Conservation (phyloP, 2,329 filamentous ascomycete species). For the Venturia pyrina region DNA sequence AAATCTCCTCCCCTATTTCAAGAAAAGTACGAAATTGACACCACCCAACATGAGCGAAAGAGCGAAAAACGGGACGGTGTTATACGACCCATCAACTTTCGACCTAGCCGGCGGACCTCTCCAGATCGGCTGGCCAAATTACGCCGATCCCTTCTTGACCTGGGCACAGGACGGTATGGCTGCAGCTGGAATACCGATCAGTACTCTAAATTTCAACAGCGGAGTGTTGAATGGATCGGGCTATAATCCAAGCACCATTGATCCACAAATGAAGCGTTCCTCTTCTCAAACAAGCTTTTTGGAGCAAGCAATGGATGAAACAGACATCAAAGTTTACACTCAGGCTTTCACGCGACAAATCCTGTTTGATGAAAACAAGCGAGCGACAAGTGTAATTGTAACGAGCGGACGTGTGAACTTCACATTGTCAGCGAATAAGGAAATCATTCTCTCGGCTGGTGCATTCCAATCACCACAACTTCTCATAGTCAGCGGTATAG, state of each 20-base stretch:
- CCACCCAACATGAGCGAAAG: conserved; percentile 20
- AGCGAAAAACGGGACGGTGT: conserved; percentile 18
- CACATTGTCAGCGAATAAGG: conserved; percentile 12
- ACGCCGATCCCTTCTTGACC: not conserved
- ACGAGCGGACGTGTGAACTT: conserved; percentile 1
- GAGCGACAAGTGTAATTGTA: conserved; percentile 13
- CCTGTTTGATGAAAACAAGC: conserved; percentile 22
- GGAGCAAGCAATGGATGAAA: conserved; percentile 15
- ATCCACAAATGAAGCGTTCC: conserved; percentile 16
- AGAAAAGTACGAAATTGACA: conserved; percentile 21
- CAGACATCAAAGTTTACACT: conserved; percentile 21
- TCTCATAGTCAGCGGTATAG: conserved; percentile 12
- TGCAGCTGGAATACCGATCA: conserved; percentile 18
- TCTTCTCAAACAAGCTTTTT: conserved; percentile 19
- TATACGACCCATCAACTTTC: conserved; percentile 14
- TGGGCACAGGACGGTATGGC: conserved; percentile 14
- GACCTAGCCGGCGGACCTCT: conserved; percentile 6
- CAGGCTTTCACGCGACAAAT: conserved; percentile 25
- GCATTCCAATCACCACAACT: conserved; percentile 13
- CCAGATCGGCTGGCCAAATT: conserved; percentile 4
- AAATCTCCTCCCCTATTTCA: conserved; percentile 22
- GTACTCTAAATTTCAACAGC: conserved; percentile 17
- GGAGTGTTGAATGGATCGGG: conserved; percentile 2
- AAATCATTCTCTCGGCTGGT: conserved; percentile 13
- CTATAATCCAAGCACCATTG: conserved; percentile 22